phyloP scores from a whole-genome alignment of 2,329 filamentous ascomycete species.

The Fonsecaea erecta region DNA sequence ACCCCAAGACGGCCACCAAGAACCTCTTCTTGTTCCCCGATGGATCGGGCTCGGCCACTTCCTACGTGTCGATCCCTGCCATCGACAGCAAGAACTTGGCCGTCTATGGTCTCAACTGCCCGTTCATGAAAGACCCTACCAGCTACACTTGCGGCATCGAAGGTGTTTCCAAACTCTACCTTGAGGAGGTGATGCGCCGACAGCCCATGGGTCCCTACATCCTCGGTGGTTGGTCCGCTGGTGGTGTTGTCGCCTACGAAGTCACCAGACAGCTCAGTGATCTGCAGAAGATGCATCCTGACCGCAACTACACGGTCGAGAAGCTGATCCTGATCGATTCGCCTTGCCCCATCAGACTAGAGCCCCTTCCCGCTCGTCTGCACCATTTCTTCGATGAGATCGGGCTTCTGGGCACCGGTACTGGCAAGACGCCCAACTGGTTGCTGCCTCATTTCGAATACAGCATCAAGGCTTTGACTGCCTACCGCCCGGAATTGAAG shows the following conservation, averaged over 20 bases:
- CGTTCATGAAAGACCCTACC: conserved; percentile 49
- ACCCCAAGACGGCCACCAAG: conserved; percentile 49
- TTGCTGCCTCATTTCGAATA: conserved; percentile 58
- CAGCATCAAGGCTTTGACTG: conserved; percentile 54
- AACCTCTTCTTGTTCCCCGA: conserved; percentile 52
- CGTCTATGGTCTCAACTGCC: conserved; percentile 51
- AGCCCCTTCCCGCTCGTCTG: conserved; percentile 64
- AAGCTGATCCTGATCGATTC: conserved; percentile 67
- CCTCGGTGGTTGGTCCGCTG: conserved; percentile 47
- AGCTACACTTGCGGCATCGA: conserved; percentile 40
- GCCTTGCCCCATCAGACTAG: conserved; percentile 68
- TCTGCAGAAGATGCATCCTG: conserved; percentile 34
- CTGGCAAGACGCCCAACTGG: conserved; percentile 53
- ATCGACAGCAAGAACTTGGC: conserved; percentile 47
- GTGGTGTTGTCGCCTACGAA: conserved; percentile 47
- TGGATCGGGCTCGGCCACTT: conserved; percentile 54
- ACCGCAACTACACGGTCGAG: conserved; percentile 51
- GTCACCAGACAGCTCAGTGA: conserved; percentile 40
- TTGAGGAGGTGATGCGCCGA: conserved; percentile 40
- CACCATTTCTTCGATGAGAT: conserved; percentile 57
- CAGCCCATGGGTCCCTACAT: conserved; percentile 47
- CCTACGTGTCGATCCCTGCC: conserved; percentile 50
- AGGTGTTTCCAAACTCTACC: conserved; percentile 40
- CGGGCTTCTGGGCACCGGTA: conserved; percentile 54
- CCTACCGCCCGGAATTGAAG: conserved; percentile 45